Evolutionary conservation across 2,329 filamentous ascomycete genomes (phyloP), one percentile per base, ranked within the genome.

Genomic region (Ascocoryne sarcoides): DNA sequence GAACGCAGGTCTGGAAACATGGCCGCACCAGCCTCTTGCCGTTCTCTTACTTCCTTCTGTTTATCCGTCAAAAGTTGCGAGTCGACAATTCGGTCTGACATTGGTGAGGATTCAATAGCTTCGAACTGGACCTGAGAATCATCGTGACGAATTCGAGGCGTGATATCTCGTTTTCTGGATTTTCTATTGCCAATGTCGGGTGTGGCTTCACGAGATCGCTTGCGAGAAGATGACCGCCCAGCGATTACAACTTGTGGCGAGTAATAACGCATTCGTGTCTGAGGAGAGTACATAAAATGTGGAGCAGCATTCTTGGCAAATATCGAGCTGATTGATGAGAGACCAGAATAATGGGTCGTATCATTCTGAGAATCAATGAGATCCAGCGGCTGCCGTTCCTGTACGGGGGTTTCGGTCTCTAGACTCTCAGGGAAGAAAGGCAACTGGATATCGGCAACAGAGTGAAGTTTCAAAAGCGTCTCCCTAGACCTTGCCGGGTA

Each of bases 41-140:
- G 32, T 10, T 85, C 78, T 33, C 79, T 75, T 31, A 90, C 77
- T 53, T 94, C 86, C 53, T 73, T 81, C 58, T 94, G 87, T 32
- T 78, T 75, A 26, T 89, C 84, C 0, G 87, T 94, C 36, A 94
- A 65, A 14, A 79, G 63, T 51, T 92, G 86, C 0, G 83, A 86
- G 41, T 85, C 79, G 2, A 70, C 56, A 0, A 60, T 62, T 10
- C 64, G 61, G 4, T 69, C 63, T 3, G 71, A 60, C 2, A 63
- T 64, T 0, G 70, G 67, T 0, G 79, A 76, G 10, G 78, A 76
- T 20, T 75, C 71, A 34, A 90, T 81, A 0, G 76, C 65, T 2
- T 81, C 76, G 54, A 92, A 92, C 32, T 84, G 72, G 18, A 93
- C 72, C 54, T 93, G 87, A 0, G 86, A 93, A 60, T 93, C 75